phyloP scores from a whole-genome alignment of 225 moss, liverwort and hornwort genomes.

The Marchantia paleacea region DNA sequence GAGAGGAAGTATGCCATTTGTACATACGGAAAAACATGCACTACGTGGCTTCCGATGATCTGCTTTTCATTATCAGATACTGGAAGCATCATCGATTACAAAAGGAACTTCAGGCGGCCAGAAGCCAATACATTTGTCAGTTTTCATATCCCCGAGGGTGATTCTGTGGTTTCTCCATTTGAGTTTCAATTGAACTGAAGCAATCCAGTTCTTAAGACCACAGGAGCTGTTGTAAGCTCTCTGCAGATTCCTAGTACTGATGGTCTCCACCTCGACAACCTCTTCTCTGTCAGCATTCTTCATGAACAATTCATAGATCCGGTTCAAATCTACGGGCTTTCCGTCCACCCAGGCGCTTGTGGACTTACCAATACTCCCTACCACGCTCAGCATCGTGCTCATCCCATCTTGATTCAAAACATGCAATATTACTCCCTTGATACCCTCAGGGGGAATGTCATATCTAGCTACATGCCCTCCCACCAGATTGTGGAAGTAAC shows the following conservation, averaged over 20 bases:
- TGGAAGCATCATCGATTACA: conserved; percentile 11
- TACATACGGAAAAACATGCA: no score
- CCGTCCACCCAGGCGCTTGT: conserved; percentile 23
- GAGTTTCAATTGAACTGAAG: conserved; percentile 24
- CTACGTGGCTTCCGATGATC: not conserved
- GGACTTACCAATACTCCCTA: conserved; percentile 17
- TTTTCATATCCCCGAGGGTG: conserved; percentile 21
- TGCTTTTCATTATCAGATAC: conserved; percentile 4
- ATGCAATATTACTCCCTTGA: conserved; percentile 24
- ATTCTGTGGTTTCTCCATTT: conserved; percentile 20
- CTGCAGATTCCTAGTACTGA: conserved; percentile 20
- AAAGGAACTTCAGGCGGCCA: conserved; percentile 24
- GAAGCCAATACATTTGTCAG: conserved; percentile 26
- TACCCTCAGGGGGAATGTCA: conserved; percentile 23
- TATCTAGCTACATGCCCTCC: conserved; percentile 23
- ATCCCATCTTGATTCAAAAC: conserved; percentile 13
- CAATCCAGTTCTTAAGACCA: conserved; percentile 23
- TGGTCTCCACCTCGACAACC: conserved; percentile 22
- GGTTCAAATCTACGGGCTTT: conserved; percentile 22
- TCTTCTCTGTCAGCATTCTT: conserved; percentile 16
- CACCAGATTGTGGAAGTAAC: conserved; percentile 10
- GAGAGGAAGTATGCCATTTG: no score
- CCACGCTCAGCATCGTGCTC: conserved; percentile 22
- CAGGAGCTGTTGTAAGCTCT: conserved; percentile 23
- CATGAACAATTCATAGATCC: conserved; percentile 23